A percentile compares a stretch with the other conserved stretches of the same genome.
Conservation (phyloP, 768 basidiomycete species). For the Tricholoma matsutake region DNA sequence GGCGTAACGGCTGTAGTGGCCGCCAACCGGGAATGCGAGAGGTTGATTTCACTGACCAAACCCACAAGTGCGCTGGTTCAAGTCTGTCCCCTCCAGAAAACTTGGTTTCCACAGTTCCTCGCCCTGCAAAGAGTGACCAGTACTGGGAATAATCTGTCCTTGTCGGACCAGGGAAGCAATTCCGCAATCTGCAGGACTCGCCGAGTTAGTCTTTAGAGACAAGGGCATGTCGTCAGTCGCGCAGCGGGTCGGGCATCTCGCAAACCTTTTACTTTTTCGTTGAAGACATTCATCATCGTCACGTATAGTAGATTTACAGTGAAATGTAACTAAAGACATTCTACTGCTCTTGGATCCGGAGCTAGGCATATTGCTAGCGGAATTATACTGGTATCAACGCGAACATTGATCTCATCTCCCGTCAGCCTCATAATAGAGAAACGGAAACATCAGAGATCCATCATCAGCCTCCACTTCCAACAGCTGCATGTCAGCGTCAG, state of each 20-base stretch:
- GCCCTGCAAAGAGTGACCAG: constrained; percentile 57
- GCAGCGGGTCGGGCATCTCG: constrained; percentile 70
- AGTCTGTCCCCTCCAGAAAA: constrained; percentile 94
- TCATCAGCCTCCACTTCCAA: neutral
- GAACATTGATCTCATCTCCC: neutral
- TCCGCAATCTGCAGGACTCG: constrained; percentile 83
- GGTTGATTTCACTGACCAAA: constrained; percentile 57
- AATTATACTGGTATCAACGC: neutral
- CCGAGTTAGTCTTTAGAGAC: constrained; percentile 94
- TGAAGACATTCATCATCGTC: too few relatives aligned
- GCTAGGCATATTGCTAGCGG: too few relatives aligned
- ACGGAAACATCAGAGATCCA: neutral
- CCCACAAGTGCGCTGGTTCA: constrained; percentile 86
- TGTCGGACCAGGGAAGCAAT: constrained; percentile 91
- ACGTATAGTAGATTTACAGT: too few relatives aligned
- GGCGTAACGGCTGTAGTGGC: constrained; percentile 80
- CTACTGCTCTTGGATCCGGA: too few relatives aligned
- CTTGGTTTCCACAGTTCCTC: constrained; percentile 78
- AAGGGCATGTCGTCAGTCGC: constrained; percentile 84
- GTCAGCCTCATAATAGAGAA: neutral
- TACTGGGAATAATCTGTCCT: constrained; percentile 82
- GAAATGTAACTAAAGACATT: too few relatives aligned
- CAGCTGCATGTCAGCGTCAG: neutral
- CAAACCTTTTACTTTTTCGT: constrained; percentile 59
- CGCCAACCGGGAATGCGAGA: constrained; percentile 78